phyloP scores from a whole-genome alignment of 139 green algal species.

The Volvox reticuliferus region DNA sequence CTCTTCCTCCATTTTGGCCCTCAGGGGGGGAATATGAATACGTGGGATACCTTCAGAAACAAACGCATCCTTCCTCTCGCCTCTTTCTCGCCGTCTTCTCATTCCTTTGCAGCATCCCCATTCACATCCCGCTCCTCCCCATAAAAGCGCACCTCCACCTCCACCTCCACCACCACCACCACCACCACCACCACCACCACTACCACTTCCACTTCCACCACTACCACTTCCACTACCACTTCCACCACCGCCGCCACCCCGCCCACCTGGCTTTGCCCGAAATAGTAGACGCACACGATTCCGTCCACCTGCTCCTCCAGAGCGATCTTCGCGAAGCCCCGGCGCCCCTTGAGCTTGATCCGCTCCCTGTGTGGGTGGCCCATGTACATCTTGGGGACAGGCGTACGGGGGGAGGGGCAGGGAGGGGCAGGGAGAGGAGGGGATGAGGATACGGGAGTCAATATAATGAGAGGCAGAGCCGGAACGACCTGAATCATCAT shows the following conservation, averaged over 20 bases:
- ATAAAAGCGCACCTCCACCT: no score
- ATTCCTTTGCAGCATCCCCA: no score
- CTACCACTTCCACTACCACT: no score
- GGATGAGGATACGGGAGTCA: neutral
- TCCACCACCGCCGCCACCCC: neutral
- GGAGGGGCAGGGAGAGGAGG: neutral
- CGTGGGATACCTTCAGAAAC: no score
- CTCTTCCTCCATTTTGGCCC: no score
- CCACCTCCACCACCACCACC: neutral
- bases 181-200: constrained; percentile 12
- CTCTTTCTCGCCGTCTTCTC: no score
- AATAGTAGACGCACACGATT: constrained; percentile 64
- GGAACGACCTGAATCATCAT: no score
- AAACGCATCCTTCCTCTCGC: no score
- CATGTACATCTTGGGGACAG: constrained; percentile 56
- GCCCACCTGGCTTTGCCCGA: constrained; percentile 53
- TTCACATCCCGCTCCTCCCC: no score
- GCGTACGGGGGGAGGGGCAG: neutral
- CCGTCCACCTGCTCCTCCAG: constrained; percentile 58
- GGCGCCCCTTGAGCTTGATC: constrained; percentile 58
- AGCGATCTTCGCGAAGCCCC: constrained; percentile 63
- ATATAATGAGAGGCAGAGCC: neutral
- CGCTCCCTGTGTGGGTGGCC: constrained; percentile 51
- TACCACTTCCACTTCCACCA: no score
- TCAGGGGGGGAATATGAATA: no score